phyloP scores from a whole-genome alignment of 2,329 filamentous ascomycete species.

The Talaromyces sp. region DNA sequence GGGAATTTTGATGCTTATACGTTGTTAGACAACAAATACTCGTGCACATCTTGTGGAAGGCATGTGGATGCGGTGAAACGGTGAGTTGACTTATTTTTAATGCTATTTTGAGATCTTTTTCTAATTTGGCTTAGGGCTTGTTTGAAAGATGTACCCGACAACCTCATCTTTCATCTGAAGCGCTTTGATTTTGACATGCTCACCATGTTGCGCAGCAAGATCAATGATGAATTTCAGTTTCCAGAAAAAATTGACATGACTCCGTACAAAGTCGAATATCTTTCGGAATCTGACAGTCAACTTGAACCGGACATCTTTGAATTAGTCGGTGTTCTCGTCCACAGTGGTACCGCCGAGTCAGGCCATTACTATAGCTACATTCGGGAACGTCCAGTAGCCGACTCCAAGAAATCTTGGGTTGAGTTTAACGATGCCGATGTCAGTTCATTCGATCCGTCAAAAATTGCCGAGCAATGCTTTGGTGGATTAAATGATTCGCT shows the following conservation, averaged over 20 bases:
- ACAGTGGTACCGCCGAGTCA: slow-evolving; percentile 86
- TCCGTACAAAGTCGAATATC: slow-evolving; percentile 80
- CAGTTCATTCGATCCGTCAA: slow-evolving; percentile 64
- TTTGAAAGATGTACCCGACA: slow-evolving; percentile 85
- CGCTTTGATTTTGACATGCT: slow-evolving; percentile 50
- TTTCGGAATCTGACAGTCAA: slow-evolving; percentile 58
- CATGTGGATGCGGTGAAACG: slow-evolving; percentile 92
- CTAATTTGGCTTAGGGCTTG: slow-evolving; percentile 59
- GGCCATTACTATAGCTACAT: slow-evolving; percentile 98
- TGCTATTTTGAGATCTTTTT: not conserved
- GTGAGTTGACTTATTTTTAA: slow-evolving; percentile 34
- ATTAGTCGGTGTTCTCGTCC: slow-evolving; percentile 89
- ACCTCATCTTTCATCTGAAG: slow-evolving; percentile 89
- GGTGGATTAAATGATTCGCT: slow-evolving; percentile 60
- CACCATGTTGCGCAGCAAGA: slow-evolving; percentile 78
- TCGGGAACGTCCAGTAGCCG: slow-evolving; percentile 63
- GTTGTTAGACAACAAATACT: slow-evolving; percentile 83
- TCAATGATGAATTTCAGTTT: slow-evolving; percentile 92
- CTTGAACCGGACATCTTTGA: slow-evolving; percentile 74
- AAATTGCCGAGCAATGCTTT: slow-evolving; percentile 73
- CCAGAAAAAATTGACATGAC: slow-evolving; percentile 78
- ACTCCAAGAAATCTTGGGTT: slow-evolving; percentile 60
- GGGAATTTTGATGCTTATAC: slow-evolving; percentile 16
- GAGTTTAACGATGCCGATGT: slow-evolving; percentile 94
- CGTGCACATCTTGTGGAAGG: slow-evolving; percentile 81